A percentile compares a stretch with the other conserved stretches of the same genome.
These are phyloP conservation scores for Jimgerdemannia lactiflua DNA, from an alignment of 192 early-diverging fungal species.

Conservation along the genomic window DNA sequence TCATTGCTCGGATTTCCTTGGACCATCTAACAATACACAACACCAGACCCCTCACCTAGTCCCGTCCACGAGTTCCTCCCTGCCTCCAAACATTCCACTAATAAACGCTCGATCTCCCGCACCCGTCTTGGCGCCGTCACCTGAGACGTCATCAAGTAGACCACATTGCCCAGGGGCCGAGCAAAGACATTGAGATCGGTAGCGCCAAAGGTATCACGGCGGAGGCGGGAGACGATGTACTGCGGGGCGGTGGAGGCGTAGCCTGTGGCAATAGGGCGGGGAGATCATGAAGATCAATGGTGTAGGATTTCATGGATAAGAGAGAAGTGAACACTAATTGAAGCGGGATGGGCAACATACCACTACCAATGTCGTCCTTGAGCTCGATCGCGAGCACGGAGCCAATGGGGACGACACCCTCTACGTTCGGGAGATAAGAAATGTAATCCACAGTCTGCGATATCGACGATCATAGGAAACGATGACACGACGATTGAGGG, in stretches of 20 bases:
- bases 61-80: not conserved
- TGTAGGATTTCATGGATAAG: not conserved
- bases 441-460: constrained; percentile 36
- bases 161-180: constrained; percentile 71
- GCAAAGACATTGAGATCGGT: constrained; percentile 51
- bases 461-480: constrained; percentile 14
- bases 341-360: not conserved
- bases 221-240: constrained; percentile 31
- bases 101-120: constrained; percentile 40
- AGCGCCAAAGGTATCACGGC: constrained; percentile 13
- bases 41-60: not conserved
- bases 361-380: constrained; percentile 15
- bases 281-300: not conserved
- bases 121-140: constrained; percentile 40
- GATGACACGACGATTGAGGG: not conserved
- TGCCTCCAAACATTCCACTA: constrained; percentile 15
- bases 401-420: constrained; percentile 66
- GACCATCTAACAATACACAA: not conserved
- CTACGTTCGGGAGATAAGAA: constrained; percentile 52
- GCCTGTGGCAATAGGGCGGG: constrained; percentile 23
- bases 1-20: too few relatives aligned
- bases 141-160: constrained; percentile 74
- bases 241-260: constrained; percentile 48
- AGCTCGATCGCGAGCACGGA: constrained; percentile 68
- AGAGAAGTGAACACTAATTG: not conserved